Conservation (phyloP, 2,329 filamentous ascomycete species). For the Bipolaris victoriae region DNA sequence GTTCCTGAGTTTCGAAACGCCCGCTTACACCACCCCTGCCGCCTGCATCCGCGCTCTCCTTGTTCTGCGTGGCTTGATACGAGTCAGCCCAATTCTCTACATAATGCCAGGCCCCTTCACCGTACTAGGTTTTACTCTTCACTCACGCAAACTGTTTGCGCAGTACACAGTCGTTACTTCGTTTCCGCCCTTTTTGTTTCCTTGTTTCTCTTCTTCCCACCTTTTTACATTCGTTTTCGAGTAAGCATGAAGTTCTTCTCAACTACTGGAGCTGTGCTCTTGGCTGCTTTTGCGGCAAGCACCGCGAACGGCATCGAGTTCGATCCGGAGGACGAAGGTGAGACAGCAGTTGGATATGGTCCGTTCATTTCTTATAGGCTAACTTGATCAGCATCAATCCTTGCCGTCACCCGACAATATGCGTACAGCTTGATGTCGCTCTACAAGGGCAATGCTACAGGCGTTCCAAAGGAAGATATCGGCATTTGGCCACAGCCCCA, state of each 20-base stretch:
- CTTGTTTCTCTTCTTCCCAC: constrained; percentile 8
- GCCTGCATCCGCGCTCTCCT: constrained; percentile 27
- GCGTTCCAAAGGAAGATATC: constrained; percentile 32
- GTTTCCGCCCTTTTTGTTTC: constrained; percentile 8
- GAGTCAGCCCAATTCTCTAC: constrained; percentile 9
- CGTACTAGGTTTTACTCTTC: constrained; percentile 20
- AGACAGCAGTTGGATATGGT: not conserved
- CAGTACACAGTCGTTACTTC: constrained; percentile 15
- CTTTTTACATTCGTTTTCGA: constrained; percentile 18
- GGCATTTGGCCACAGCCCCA: constrained; percentile 53
- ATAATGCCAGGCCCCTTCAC: constrained; percentile 22
- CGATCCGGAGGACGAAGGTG: constrained; percentile 39
- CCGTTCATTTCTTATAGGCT: not conserved
- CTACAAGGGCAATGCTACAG: constrained; percentile 42
- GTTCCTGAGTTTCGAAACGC: constrained; percentile 36
- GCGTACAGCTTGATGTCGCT: constrained; percentile 45
- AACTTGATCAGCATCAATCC: constrained; percentile 32
- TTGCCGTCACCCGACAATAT: constrained; percentile 36
- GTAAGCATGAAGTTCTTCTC: constrained; percentile 42
- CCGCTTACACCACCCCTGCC: constrained; percentile 18
- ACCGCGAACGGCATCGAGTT: constrained; percentile 39
- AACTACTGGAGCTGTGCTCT: constrained; percentile 45
- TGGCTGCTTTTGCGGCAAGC: constrained; percentile 35
- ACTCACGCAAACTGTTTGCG: constrained; percentile 27
- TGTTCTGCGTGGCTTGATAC: constrained; percentile 10